Evolutionary conservation across 2,329 filamentous ascomycete species (phyloP), one percentile per base, ranked within the genome.

Genomic region (Diaporthe ampelina): DNA sequence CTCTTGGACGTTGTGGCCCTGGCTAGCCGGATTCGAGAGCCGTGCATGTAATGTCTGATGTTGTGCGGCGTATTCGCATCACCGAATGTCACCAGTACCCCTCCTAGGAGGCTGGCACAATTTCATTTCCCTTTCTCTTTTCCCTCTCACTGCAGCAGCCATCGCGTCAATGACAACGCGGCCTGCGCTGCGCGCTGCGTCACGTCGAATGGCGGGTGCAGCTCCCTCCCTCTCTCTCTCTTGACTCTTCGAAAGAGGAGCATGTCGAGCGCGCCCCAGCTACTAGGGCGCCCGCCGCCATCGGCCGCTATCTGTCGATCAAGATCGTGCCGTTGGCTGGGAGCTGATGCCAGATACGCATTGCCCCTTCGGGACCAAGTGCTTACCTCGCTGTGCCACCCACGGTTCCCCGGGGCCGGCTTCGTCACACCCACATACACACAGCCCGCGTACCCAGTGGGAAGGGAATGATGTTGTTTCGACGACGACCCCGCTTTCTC

Each of bases 301-400:
- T 68, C 48, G 63, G 63, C 45, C 48, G 63, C 63, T 54, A 54
- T n/a, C 37, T 29, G 63, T 54, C 63, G 48, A 68, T 68, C 63
- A 26, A 40, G 48, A 68, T 54, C 63, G 54, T 68, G 48, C 63
- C 63, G 63, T 68, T 68, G 63, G 63, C 48, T 52, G 48, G 32
- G n/a, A 68, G 63, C 63, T 52, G 63, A 54, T 68, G 26, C 45
- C 48, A 68, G 63, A 68, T 68, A 68, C 63, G 63, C 63, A 68
- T 68, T 68, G 37, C 63, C 63, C 32, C 11, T 40, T 68, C 52
- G n/a, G 15, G 48, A 4, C 61, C 59, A 72, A 70, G 69, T 72
- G 73, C 73, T 74, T 70, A 74, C 73, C n/a, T 11, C 50, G 32
- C 45, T 43, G 69, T 73, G 70, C 43, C 50, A 73, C 69, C 70